Percentiles rank a stretch among this genome's conserved stretches.
These are phyloP conservation scores for Arachnopeziza araneosa DNA, from an alignment of 2,329 filamentous ascomycete genomes.

Conservation along the genomic window DNA sequence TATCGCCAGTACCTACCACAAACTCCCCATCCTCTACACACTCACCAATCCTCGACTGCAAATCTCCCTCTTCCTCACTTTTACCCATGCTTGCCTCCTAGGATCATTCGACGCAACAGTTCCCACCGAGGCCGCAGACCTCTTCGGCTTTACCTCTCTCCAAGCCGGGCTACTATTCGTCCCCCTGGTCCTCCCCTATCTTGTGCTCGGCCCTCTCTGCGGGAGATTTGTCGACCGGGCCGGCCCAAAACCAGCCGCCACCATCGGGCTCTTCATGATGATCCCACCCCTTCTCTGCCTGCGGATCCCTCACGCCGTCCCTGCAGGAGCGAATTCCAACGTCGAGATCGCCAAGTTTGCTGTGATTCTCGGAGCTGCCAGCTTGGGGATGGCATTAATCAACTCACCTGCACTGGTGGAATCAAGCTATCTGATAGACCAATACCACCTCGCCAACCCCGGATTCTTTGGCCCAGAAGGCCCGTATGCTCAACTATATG, in stretches of 20 bases:
- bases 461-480: conserved; percentile 49
- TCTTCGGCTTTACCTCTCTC: conserved; percentile 35
- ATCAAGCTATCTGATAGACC: conserved; percentile 47
- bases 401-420: conserved; percentile 52
- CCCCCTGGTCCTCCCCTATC: conserved; percentile 33
- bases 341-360: conserved; percentile 41
- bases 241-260: conserved; percentile 31
- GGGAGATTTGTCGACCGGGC: conserved; percentile 35
- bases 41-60: conserved; percentile 38
- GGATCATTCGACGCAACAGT: conserved; percentile 36
- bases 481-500: conserved; percentile 62
- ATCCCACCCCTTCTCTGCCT: conserved; percentile 32
- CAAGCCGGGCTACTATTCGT: conserved; percentile 35
- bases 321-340: conserved; percentile 26
- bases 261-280: conserved; percentile 27
- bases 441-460: conserved; percentile 49
- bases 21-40: conserved; percentile 43
- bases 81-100: conserved; percentile 38
- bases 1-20: conserved; percentile 34
- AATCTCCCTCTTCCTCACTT: conserved; percentile 35
- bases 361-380: conserved; percentile 40
- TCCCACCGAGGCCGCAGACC: conserved; percentile 32
- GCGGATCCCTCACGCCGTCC: conserved; percentile 33
- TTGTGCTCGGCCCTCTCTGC: conserved; percentile 31
- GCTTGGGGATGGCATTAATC: conserved; percentile 47